Conservation (phyloP, 1,139 yeast genomes). For the Geotrichum bryndzae region DNA sequence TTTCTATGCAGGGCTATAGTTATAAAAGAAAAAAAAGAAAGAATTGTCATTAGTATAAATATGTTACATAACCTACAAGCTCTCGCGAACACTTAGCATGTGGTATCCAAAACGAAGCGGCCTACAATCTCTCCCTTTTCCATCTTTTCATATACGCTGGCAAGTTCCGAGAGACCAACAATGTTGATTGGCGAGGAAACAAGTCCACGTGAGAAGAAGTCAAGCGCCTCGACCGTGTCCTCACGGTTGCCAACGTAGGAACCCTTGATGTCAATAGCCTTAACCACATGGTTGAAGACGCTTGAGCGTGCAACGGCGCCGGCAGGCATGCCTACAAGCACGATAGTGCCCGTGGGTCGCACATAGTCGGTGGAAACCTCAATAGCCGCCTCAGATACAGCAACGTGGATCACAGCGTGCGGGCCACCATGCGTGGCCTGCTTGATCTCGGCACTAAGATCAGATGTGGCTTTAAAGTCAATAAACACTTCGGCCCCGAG, state of each 20-base stretch:
- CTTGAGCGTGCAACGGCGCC: conserved; percentile 51
- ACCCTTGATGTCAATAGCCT: conserved; percentile 51
- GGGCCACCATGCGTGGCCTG: conserved; percentile 59
- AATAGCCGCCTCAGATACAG: conserved; percentile 61
- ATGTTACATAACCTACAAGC: neutral
- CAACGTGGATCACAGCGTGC: conserved; percentile 63
- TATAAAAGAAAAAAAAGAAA: no score
- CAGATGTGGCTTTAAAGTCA: conserved; percentile 44
- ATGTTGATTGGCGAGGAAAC: conserved; percentile 55
- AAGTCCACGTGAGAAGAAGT: conserved; percentile 55
- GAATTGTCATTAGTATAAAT: no score
- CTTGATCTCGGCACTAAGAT: conserved; percentile 43
- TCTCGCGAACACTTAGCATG: conserved; percentile 22
- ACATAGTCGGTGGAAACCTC: conserved; percentile 56
- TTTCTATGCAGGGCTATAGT: no score
- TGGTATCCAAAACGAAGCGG: conserved; percentile 52
- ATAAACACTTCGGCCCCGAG: conserved; percentile 59
- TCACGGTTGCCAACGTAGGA: conserved; percentile 35
- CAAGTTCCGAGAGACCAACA: conserved; percentile 52
- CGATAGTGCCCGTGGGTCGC: conserved; percentile 56
- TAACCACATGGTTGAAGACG: conserved; percentile 52
- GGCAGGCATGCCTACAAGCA: conserved; percentile 40
- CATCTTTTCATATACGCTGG: conserved; percentile 52
- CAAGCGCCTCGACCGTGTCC: conserved; percentile 61
- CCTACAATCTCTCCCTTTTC: conserved; percentile 58